Percentiles rank a stretch among this genome's conserved stretches.
Conservation (phyloP, 768 basidiomycete genomes). For the Pulveroboletus sp. region DNA sequence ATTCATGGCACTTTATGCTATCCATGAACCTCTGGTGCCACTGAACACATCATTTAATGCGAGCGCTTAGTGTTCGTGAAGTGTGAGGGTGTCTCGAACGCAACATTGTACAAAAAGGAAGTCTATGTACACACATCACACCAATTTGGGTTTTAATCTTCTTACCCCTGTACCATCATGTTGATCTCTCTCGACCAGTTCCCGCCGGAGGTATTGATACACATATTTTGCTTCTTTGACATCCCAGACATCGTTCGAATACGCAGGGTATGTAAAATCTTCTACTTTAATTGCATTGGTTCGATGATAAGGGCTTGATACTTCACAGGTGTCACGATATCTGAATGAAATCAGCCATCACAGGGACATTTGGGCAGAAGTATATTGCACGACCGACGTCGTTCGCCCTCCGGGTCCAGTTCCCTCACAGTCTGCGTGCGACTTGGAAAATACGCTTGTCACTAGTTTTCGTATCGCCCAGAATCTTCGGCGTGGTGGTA, state of each 20-base stretch:
- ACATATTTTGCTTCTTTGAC: neutral
- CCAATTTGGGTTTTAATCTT: too few species aligned
- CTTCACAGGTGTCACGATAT: neutral
- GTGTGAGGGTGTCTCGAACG: too few species aligned
- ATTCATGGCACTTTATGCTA: too few species aligned
- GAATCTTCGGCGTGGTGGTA: neutral
- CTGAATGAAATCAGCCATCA: neutral
- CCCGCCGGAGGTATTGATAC: neutral
- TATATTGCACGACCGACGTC: neutral
- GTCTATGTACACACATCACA: too few species aligned
- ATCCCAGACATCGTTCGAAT: neutral
- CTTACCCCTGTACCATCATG: too few species aligned
- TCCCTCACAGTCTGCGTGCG: neutral
- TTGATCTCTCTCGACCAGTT: neutral
- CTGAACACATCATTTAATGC: too few species aligned
- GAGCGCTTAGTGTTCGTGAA: too few species aligned
- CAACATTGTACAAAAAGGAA: too few species aligned
- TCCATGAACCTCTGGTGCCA: too few species aligned
- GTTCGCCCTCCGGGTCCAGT: neutral
- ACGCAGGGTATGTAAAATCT: neutral
- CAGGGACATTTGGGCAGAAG: neutral
- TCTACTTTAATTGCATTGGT: too few species aligned
- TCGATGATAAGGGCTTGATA: too few species aligned
- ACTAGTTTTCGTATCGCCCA: neutral
- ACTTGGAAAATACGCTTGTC: neutral